Conservation (phyloP, 768 basidiomycete species). For the Suillus clintonianus region DNA sequence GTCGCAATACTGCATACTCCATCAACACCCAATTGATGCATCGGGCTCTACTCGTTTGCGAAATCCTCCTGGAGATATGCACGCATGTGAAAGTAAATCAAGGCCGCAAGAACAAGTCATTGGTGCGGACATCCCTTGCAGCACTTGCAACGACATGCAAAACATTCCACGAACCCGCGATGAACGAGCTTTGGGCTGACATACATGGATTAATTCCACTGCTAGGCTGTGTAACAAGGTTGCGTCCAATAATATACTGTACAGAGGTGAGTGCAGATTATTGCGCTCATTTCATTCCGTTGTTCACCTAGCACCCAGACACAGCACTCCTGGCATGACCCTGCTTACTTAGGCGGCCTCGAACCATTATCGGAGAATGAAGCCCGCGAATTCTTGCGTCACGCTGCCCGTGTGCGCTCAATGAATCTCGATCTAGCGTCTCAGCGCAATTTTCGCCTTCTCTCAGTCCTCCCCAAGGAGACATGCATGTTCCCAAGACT, state of each 20-base stretch:
- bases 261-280: background rate
- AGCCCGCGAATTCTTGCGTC: background rate
- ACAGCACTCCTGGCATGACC: background rate
- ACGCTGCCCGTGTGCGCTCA: background rate
- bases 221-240: background rate
- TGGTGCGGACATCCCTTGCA: background rate
- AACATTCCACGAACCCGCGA: background rate
- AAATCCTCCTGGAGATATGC: background rate
- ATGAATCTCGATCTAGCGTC: background rate
- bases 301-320: background rate
- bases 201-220: background rate
- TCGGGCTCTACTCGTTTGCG: background rate
- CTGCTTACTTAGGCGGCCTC: background rate
- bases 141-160: slow-evolving; percentile 1
- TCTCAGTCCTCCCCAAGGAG: background rate
- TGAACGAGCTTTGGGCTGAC: background rate
- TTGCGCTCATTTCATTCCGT: background rate
- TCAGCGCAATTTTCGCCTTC: background rate
- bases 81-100: background rate
- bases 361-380: background rate
- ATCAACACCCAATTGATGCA: background rate
- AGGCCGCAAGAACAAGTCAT: no score
- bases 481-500: background rate
- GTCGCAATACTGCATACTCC: no score
- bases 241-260: background rate